These are phyloP conservation scores for Tricholoma matsutake DNA, from an alignment of 768 basidiomycete genomes.

Conservation along the genomic window DNA sequence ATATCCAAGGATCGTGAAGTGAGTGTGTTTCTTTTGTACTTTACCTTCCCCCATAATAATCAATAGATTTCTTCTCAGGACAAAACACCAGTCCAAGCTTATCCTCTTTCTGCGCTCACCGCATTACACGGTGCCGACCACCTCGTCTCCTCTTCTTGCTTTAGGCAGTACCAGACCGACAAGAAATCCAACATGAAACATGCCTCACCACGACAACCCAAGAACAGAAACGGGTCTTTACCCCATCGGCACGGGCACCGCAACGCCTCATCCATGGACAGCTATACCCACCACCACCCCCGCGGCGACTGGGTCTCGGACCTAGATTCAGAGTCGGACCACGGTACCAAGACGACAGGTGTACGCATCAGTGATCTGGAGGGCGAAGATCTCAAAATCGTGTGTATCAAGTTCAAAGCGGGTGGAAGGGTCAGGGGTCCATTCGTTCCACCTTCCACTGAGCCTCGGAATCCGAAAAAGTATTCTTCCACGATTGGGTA, in stretches of 20 bases:
- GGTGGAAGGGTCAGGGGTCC: background rate
- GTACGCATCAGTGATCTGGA: background rate
- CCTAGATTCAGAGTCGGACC: background rate
- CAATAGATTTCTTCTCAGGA: slow-evolving; percentile 29
- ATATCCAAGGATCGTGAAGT: slow-evolving; percentile 55
- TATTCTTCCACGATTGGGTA: background rate
- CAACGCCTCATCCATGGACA: background rate
- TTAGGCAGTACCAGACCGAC: background rate
- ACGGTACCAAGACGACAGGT: background rate
- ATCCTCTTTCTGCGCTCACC: slow-evolving; percentile 38
- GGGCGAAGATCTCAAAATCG: background rate
- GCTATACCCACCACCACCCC: too few species aligned
- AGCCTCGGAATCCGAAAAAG: background rate
- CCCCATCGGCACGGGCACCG: background rate
- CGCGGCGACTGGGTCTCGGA: background rate
- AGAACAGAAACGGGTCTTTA: background rate
- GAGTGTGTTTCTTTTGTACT: slow-evolving; percentile 15
- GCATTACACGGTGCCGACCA: slow-evolving; percentile 45
- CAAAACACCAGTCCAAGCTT: slow-evolving; percentile 32
- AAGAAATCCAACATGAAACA: background rate
- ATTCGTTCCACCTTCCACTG: background rate
- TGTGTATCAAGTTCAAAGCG: background rate
- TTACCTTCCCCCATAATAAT: background rate
- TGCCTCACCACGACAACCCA: background rate
- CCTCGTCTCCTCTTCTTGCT: slow-evolving; percentile 21